Evolutionary conservation across 305 asterid species (phyloP).

Genomic region (Rubia balearica): DNA sequence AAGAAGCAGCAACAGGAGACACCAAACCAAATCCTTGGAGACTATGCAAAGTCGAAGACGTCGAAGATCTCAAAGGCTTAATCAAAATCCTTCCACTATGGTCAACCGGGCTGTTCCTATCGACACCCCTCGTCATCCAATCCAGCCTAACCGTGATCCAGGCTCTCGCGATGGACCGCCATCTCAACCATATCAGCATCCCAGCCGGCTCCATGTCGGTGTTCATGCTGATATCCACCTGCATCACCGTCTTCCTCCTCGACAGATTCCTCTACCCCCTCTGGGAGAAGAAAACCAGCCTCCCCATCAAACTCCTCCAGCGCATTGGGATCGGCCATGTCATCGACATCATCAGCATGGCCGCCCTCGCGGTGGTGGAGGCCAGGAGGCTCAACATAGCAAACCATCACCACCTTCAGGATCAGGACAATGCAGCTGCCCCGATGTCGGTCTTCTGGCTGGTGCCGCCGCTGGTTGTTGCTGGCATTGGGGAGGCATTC

Average conservation of each 20-base stretch:
- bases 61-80: constrained; percentile 57
- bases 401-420: constrained; percentile 13
- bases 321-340: constrained; percentile 66
- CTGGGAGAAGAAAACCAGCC: constrained; percentile 10
- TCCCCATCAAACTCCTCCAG: constrained; percentile 40
- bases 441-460: constrained; percentile 72
- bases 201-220: constrained; percentile 71
- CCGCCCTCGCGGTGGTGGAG: constrained; percentile 53
- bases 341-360: constrained; percentile 62
- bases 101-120: constrained; percentile 25
- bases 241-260: constrained; percentile 32
- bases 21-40: constrained; percentile 30
- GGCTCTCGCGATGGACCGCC: constrained; percentile 59
- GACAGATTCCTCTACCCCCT: constrained; percentile 38
- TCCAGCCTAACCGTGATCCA: constrained; percentile 28
- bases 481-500: constrained; percentile 75
- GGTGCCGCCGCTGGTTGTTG: constrained; percentile 56
- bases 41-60: constrained; percentile 47
- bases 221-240: constrained; percentile 50
- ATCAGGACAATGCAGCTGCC: constrained; percentile 15
- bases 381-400: constrained; percentile 35
- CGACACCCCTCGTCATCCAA: constrained; percentile 33
- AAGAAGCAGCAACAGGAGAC: constrained; percentile 32
- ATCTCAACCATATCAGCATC: constrained; percentile 36
- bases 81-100: constrained; percentile 57